Evolutionary conservation across 257 asterid species (phyloP), one percentile per base, ranked within the genome.

Genomic region (Solanum lignicaule): DNA sequence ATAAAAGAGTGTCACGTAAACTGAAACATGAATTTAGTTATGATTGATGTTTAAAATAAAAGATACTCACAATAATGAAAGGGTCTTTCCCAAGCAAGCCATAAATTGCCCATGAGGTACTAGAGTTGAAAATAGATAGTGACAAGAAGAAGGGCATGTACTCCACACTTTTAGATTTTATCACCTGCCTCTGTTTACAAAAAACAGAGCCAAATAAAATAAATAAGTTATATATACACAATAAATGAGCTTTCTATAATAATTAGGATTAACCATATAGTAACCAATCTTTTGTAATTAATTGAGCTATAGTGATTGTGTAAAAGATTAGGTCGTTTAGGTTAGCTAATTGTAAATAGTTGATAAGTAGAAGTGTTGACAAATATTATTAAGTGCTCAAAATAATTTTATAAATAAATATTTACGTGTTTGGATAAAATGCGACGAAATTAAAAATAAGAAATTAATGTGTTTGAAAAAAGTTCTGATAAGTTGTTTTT

Each of bases 101-200:
- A 85, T 92, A 96, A 18, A 93, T 87, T 71, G 94, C 92, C 98
- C 98, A 96, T 3, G 93, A 93, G 58, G 98, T 93, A 36, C 98
- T 96, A 88, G 96, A 93, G 0, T 95, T 90, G 90, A 94, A 94
- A 13, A 95, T 96, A 78, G 94, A 93, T 4, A 95, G 89, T 20
- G 98, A 96, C 69, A 96, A 83, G 23, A 90, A 91, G 83, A 96
- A 95, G 5, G 98, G 98, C 98, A 95, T 95, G 15, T 88, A 94
- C 90, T 96, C 98, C 87, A 95, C 98, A 33, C 98, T 95, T 90
- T 91, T 94, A 25, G 94, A 93, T 84, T 90, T 93, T 73, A 96
- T 93, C 94, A 96, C 98, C 94, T 90, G 29, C 84, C 96, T 94
- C 98, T 76, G 83, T 6, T 38, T 36, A 35, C 48, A 32, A 35